A percentile compares a stretch with the other conserved stretches of the same genome.
Conservation (phyloP, 2,329 filamentous ascomycete genomes). For the Chaetothyriales sp. region DNA sequence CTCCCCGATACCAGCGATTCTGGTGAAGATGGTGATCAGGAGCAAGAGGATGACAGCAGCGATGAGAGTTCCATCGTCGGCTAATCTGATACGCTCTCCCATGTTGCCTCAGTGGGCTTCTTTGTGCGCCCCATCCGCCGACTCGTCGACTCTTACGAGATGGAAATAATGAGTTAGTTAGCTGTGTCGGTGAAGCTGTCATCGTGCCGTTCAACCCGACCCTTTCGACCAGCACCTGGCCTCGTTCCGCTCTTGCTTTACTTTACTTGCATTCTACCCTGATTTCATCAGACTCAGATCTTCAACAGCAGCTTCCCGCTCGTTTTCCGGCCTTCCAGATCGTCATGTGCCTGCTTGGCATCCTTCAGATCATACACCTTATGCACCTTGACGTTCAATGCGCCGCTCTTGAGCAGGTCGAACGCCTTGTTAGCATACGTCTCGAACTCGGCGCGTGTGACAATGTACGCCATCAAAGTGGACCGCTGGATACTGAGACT, state of each 20-base stretch:
- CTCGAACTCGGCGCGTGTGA: slow-evolving; percentile 56
- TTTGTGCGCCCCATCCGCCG: neutral
- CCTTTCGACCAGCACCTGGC: no score
- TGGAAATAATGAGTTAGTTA: no score
- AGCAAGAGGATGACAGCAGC: neutral
- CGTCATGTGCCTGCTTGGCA: slow-evolving; percentile 56
- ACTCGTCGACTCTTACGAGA: no score
- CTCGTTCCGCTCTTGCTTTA: no score
- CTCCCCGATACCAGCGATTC: neutral
- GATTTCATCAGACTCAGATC: slow-evolving; percentile 28
- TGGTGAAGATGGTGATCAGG: neutral
- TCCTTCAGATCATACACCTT: slow-evolving; percentile 65
- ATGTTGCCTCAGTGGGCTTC: neutral
- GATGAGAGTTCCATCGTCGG: neutral
- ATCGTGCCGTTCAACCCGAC: no score
- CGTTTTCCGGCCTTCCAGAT: slow-evolving; percentile 70
- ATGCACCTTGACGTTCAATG: slow-evolving; percentile 61
- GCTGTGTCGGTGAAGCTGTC: no score
- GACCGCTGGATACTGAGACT: slow-evolving; percentile 68
- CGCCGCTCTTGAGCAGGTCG: slow-evolving; percentile 52
- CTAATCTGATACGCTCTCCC: neutral
- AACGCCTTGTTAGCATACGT: slow-evolving; percentile 60
- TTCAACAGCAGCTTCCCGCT: slow-evolving; percentile 71
- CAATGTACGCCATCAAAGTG: slow-evolving; percentile 56
- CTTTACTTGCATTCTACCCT: no score